Base-by-base conservation (phyloP, 352 stramenopile genomes). In the Globisporangium perplexum region DNA sequence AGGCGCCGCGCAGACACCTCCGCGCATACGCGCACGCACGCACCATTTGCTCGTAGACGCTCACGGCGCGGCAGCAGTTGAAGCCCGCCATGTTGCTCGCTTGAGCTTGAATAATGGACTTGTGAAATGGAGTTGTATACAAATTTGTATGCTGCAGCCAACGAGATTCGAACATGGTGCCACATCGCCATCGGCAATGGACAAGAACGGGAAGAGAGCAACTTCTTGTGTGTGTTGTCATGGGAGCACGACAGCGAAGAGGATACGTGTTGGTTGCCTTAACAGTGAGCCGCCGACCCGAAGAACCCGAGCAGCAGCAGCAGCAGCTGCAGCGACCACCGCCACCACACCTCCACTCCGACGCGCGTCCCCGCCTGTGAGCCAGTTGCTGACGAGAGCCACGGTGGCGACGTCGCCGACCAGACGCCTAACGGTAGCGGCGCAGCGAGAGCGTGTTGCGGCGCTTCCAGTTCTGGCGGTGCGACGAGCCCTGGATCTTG, bases 401-500 rank as follows among this genome's bases (percentile, higher is more conserved):
- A 39, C 33, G 43, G 46, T 44, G 14, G 30, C 23, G 39, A 53
- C 31, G 46, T 45, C 51, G 49, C 26, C 55, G 31, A 24, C n/a
- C 39, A 45, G 47, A 7, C 33, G 47, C 44, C 28, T 62, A 99
- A 90, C 97, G 95, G 96, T 99, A 99, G 71, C 96, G 91, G 69
- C 96, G 96, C 77, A 99, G 95, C 63, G 86, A 96, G 60, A 98
- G 81, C 50, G 88, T 98, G 93, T 99, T 99, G 79, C 93, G 91
- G 77, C 89, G 92, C 79, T 98, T 97, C 97, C 97, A 99, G 84
- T 98, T 97, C 66, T 94, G 89, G 74, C 94, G 85, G 78, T 89
- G 87, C 62, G 95, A 99, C 68, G 91, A 96, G 71, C 97, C 97
- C 53, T 97, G 98, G 77, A 98, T 98, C 74, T 98, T 98, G 89